phyloP scores from a whole-genome alignment of 2,329 filamentous ascomycete genomes.

The Hymenoscyphus albidus region DNA sequence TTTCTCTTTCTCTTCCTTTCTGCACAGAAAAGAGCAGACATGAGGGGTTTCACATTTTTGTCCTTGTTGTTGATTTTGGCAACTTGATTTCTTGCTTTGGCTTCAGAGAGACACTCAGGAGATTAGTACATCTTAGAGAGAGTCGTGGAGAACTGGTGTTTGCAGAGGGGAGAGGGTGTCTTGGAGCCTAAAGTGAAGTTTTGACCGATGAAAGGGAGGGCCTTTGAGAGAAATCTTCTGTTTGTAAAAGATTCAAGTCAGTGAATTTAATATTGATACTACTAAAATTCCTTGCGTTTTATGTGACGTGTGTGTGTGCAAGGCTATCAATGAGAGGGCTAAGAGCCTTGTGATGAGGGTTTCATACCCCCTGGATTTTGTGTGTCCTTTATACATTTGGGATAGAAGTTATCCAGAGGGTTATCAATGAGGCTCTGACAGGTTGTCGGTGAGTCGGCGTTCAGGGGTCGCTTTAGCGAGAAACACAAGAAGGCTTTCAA shows the following conservation, averaged over 20 bases:
- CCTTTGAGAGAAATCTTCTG: background rate
- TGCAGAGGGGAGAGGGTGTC: background rate
- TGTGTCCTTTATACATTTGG: too few species aligned
- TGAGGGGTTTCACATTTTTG: slow-evolving; percentile 1
- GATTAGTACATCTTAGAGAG: background rate
- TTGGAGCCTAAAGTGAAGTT: background rate
- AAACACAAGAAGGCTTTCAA: too few species aligned
- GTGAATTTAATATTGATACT: slow-evolving; percentile 1
- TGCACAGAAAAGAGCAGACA: background rate
- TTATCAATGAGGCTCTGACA: too few species aligned
- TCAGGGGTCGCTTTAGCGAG: too few species aligned
- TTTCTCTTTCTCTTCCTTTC: background rate
- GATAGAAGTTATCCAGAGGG: too few species aligned
- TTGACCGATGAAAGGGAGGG: background rate
- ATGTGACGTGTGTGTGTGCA: background rate
- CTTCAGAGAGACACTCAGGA: background rate
- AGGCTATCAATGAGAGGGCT: background rate
- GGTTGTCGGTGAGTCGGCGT: too few species aligned
- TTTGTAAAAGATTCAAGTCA: background rate
- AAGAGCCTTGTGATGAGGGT: background rate
- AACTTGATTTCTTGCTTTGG: background rate
- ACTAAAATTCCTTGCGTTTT: background rate
- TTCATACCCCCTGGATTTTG: too few species aligned
- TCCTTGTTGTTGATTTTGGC: background rate
- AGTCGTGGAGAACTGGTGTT: background rate